Conservation (phyloP, 306 rosid species). For the Corylus americana region DNA sequence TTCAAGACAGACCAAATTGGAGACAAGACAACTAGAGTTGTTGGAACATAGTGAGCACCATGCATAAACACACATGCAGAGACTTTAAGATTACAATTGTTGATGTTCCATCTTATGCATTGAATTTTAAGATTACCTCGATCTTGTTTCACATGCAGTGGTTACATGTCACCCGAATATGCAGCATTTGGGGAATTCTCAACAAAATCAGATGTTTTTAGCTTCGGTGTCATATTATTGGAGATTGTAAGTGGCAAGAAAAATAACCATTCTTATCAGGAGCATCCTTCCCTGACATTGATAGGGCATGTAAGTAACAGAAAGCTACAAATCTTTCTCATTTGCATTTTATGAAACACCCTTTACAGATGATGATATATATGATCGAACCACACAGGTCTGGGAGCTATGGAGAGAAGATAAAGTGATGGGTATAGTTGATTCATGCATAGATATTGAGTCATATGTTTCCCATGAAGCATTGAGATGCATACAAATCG, state of each 20-base stretch:
- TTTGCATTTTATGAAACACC: background rate
- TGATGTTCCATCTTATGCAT: background rate
- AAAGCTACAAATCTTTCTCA: background rate
- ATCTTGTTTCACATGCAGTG: background rate
- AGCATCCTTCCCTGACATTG: background rate
- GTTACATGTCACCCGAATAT: slow-evolving; percentile 8
- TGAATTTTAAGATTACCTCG: background rate
- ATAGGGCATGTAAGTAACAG: slow-evolving; percentile 4
- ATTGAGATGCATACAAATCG: background rate
- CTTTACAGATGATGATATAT: background rate
- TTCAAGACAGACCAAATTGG: background rate
- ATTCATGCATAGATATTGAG: background rate
- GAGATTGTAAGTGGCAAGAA: slow-evolving; percentile 8
- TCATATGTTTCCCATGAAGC: background rate
- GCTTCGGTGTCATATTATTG: background rate
- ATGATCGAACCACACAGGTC: background rate
- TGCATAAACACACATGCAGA: background rate
- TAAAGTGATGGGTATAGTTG: slow-evolving; percentile 30
- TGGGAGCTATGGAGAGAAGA: slow-evolving; percentile 53
- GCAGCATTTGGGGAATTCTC: background rate
- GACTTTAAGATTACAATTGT: background rate
- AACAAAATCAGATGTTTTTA: background rate
- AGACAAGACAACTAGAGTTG: background rate
- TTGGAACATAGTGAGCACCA: background rate
- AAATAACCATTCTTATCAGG: background rate